Percentiles rank a stretch among this genome's conserved stretches.
These are phyloP conservation scores for Diaporthe sp. DNA, from an alignment of 2,329 filamentous ascomycete species.

Conservation along the genomic window DNA sequence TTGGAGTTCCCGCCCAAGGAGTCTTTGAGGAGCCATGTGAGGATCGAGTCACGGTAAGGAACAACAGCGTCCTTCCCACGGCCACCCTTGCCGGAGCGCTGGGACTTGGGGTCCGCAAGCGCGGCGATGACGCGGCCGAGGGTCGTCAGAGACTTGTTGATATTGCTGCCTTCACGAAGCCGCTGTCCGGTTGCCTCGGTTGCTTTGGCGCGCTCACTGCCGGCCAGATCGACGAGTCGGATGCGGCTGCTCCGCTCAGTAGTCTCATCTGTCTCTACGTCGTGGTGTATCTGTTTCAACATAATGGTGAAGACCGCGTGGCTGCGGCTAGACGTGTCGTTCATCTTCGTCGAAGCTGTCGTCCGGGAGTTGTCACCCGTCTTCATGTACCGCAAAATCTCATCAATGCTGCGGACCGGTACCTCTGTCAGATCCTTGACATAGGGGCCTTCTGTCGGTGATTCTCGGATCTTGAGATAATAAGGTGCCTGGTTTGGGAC, in stretches of 20 bases:
- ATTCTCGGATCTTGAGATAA: slow-evolving; percentile 98
- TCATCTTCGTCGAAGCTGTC: slow-evolving; percentile 97
- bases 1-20: slow-evolving; percentile 97
- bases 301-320: slow-evolving; percentile 99
- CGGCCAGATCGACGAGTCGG: slow-evolving; percentile 93
- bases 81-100: slow-evolving; percentile 66
- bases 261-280: slow-evolving; percentile 96
- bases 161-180: slow-evolving; percentile 94
- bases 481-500: slow-evolving; percentile 80
- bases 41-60: slow-evolving; percentile 91
- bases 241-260: slow-evolving; percentile 96
- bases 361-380: slow-evolving; percentile 90
- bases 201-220: slow-evolving; percentile 93
- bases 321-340: slow-evolving; percentile 95
- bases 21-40: slow-evolving; percentile 92
- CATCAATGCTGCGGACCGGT: slow-evolving; percentile 86
- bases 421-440: slow-evolving; percentile 97
- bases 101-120: slow-evolving; percentile 81
- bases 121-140: slow-evolving; percentile 96
- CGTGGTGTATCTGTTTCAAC: slow-evolving; percentile 97
- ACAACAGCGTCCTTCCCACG: slow-evolving; percentile 76
- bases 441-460: slow-evolving; percentile 93
- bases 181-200: slow-evolving; percentile 95
- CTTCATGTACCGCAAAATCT: slow-evolving; percentile 93
- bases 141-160: slow-evolving; percentile 98